Evolutionary conservation across 805 yeast genomes (phyloP), one percentile per base, ranked within the genome.

Genomic region (Teunomyces cretensis): DNA sequence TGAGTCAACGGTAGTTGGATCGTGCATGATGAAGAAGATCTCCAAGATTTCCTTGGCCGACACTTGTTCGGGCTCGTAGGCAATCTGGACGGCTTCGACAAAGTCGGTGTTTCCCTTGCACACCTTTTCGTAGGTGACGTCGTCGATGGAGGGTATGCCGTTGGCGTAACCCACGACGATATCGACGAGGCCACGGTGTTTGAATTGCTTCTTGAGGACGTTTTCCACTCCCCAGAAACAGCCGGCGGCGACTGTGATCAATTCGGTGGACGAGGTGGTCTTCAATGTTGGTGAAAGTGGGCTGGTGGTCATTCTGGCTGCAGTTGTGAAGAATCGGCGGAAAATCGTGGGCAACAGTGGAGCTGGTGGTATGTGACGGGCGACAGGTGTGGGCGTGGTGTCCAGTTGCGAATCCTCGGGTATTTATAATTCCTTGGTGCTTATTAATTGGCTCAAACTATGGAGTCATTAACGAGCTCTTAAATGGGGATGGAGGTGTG

Each of bases 191-290:
- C 88, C 89, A 58, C 78, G 81, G 40, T 28, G n/a, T 42, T 67
- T 73, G 57, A 80, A 86, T 52, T 86, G 76, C 62, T 86, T 88
- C 51, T 84, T 70, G 70, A 79, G 90, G 19, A 91, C 81, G 53
- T 84, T 86, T 57, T 92, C 97, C 11, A 86, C 89, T 14, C 95
- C 95, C 96, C 96, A 87, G 68, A 86, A 87, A 58, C 96, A 87
- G 2, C 83, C 84, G 0, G 80, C 82, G 3, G 82, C 80, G 27
- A 76, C 56, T 1, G 77, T 72, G 41, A 72, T 51, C 16, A 70
- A 49, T 44, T 64, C 58, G 35, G 74, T 56, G 4, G 70, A 61
- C 1, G 67, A 19, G 1, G 74, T 63, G n/a, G 65, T 61, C 31
- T 55, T 58, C 22, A 71, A 46, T 1, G 70, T 61, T 3, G 72